Percentiles rank a stretch among this genome's conserved stretches.
Evolutionary conservation across 2,329 filamentous ascomycete genomes (phyloP).

Genomic region (Botrytis tulipae): DNA sequence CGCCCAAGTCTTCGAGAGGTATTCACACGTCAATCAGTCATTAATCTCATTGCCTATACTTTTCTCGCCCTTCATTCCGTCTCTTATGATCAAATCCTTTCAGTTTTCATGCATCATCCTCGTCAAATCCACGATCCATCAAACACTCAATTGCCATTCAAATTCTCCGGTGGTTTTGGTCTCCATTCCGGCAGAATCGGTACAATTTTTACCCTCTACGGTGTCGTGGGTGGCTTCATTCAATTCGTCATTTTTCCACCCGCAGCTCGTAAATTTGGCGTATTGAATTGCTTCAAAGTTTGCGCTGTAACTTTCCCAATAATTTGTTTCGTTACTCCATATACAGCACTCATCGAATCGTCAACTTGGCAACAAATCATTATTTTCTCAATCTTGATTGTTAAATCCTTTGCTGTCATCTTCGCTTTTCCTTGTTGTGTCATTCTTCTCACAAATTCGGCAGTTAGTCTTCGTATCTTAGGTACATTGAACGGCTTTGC

Average conservation of each 20-base stretch:
- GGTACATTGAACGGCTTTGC: slow-evolving; percentile 91
- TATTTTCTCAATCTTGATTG: slow-evolving; percentile 66
- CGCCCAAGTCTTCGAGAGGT: slow-evolving; percentile 57
- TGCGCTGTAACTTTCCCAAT: slow-evolving; percentile 68
- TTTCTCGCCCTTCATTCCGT: slow-evolving; percentile 79
- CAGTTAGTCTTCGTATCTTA: slow-evolving; percentile 69
- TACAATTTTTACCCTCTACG: slow-evolving; percentile 80
- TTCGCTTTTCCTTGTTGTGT: slow-evolving; percentile 87
- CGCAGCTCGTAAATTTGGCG: slow-evolving; percentile 69
- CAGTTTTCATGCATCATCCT: slow-evolving; percentile 83
- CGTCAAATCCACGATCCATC: slow-evolving; percentile 51
- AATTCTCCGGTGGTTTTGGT: slow-evolving; percentile 81
- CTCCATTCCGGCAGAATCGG: slow-evolving; percentile 72
- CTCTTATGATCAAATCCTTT: slow-evolving; percentile 82
- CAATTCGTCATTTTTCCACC: slow-evolving; percentile 89
- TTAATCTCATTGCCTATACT: slow-evolving; percentile 76
- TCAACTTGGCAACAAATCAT: slow-evolving; percentile 51
- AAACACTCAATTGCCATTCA: slow-evolving; percentile 67
- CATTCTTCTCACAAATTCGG: slow-evolving; percentile 88
- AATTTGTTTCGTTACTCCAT: slow-evolving; percentile 79
- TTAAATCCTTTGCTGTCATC: slow-evolving; percentile 74
- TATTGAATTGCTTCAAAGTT: slow-evolving; percentile 69
- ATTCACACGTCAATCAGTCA: slow-evolving; percentile 69
- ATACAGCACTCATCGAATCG: slow-evolving; percentile 63
- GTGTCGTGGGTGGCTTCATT: slow-evolving; percentile 72